Percentiles rank a stretch among this genome's conserved stretches.
Evolutionary conservation across 108 stramenopile genomes (phyloP).

Genomic region (Fistulifera solaris): DNA sequence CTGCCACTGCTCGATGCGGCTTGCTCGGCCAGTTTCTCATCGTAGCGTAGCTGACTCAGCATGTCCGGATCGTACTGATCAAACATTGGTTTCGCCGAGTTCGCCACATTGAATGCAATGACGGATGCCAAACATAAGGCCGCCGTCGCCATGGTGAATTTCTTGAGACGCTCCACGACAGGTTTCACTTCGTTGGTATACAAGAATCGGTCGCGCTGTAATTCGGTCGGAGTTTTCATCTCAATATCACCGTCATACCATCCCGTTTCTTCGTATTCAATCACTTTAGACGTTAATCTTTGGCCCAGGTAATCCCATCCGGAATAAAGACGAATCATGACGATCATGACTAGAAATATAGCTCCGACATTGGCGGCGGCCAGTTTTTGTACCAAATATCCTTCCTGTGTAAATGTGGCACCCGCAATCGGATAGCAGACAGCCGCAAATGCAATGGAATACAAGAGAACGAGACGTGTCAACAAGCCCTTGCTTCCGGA

Average conservation of each 20-base stretch:
- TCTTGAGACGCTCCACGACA: slow-evolving; percentile 60
- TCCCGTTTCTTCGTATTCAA: slow-evolving; percentile 84
- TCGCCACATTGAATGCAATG: slow-evolving; percentile 50
- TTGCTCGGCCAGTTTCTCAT: slow-evolving; percentile 56
- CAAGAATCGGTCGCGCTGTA: slow-evolving; percentile 63
- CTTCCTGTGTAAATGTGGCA: slow-evolving; percentile 67
- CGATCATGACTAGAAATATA: slow-evolving; percentile 34
- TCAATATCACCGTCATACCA: slow-evolving; percentile 82
- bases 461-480: slow-evolving; percentile 1
- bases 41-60: slow-evolving; percentile 56
- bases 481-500: slow-evolving; percentile 25
- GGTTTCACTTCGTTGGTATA: slow-evolving; percentile 68
- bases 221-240: slow-evolving; percentile 61
- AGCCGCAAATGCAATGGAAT: slow-evolving; percentile 8
- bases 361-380: slow-evolving; percentile 71
- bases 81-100: slow-evolving; percentile 53
- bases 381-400: slow-evolving; percentile 67
- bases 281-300: slow-evolving; percentile 65
- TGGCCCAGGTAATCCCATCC: slow-evolving; percentile 83
- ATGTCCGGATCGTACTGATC: slow-evolving; percentile 80
- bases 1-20: slow-evolving; percentile 60
- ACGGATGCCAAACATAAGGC: slow-evolving; percentile 57
- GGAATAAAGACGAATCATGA: slow-evolving; percentile 58
- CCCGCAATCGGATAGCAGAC: slow-evolving; percentile 73
- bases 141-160: slow-evolving; percentile 32